These are phyloP conservation scores for Arthrocladium fulminans DNA, from an alignment of 2,329 filamentous ascomycete genomes.

Conservation along the genomic window DNA sequence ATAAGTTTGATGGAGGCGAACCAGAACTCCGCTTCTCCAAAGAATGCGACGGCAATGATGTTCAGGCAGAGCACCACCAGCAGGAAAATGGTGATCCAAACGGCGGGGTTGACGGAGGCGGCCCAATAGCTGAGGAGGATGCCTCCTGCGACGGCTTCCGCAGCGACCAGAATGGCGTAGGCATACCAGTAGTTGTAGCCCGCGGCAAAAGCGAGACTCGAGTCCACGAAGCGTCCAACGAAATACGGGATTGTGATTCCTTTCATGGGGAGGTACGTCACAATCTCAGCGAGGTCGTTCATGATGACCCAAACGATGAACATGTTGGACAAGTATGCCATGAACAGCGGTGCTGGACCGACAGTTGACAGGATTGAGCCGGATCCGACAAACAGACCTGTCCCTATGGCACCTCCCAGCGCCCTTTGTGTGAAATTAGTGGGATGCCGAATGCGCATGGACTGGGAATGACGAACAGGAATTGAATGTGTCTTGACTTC, in stretches of 20 bases:
- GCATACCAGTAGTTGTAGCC: constrained; percentile 33
- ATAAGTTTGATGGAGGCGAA: constrained; percentile 30
- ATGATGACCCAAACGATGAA: constrained; percentile 12
- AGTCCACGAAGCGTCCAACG: constrained; percentile 32
- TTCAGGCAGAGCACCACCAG: constrained; percentile 26
- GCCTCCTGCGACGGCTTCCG: constrained; percentile 59
- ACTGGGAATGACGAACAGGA: constrained; percentile 22
- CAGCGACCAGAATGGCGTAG: constrained; percentile 60
- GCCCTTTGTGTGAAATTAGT: constrained; percentile 36
- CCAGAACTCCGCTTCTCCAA: constrained; percentile 46
- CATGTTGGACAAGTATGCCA: constrained; percentile 12
- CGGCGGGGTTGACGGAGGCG: constrained; percentile 39
- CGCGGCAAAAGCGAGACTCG: constrained; percentile 39
- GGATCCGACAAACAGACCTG: constrained; percentile 39
- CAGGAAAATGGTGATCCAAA: constrained; percentile 33
- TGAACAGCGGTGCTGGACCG: constrained; percentile 28
- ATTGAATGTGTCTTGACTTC: constrained; percentile 49
- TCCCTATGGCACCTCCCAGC: constrained; percentile 50
- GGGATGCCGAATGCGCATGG: constrained; percentile 6
- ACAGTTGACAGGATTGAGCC: constrained; percentile 42
- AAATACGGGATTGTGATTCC: constrained; percentile 42
- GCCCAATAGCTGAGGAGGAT: constrained; percentile 56
- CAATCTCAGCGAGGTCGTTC: constrained; percentile 37
- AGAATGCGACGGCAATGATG: constrained; percentile 32
- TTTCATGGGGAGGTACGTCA: constrained; percentile 41